Base-by-base conservation (phyloP, 768 basidiomycete genomes). In the Leccinum obscurum region DNA sequence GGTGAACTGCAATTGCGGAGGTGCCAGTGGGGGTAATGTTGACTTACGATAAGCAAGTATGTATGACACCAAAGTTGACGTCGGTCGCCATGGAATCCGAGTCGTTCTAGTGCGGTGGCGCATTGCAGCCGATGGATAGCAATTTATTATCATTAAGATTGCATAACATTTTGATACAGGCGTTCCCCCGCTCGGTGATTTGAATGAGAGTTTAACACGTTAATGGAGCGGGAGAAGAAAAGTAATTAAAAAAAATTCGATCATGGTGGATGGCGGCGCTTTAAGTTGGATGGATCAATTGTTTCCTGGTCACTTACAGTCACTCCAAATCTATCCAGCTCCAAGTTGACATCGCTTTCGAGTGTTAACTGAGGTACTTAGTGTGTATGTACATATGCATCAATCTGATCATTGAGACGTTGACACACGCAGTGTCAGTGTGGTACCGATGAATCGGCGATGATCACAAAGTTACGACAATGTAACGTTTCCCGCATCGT, bases 401-500 rank as follows among this genome's bases (percentile, higher is more conserved):
- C 17, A 44, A 20, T 41, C 41, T 41, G 41, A 41, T n/a, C 17
- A n/a, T 44, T 44, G 9, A 44, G 5, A n/a, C n/a, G 10, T 44
- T 44, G n/a, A 20, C n/a, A 20, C 41, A 44, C n/a, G 28, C 28
- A 28, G 28, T 20, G 17, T 44, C 7, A 41, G 37, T 39, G 15
- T 39, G 37, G 37, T 41, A 11, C 9, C 34, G 34, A 34, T 20
- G 41, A 44, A 44, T n/a, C 41, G 15, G 17, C 17, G 15, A 28
- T 28, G 8, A 15, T 15, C 26, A 26, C 46, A 49, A 14, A 14
- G 9, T 26, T 28, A 26, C 28, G 15, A 52, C 32, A 13, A 62
- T 22, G 48, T 49, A 52, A 61, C n/a, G 34, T 61, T 52, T n/a
- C 26, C 9, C 24, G 35, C 50, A 34, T 55, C 58, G 46, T 60